Evolutionary conservation across 2,329 filamentous ascomycete species (phyloP).

Genomic region (Sordariomycetes sp.): DNA sequence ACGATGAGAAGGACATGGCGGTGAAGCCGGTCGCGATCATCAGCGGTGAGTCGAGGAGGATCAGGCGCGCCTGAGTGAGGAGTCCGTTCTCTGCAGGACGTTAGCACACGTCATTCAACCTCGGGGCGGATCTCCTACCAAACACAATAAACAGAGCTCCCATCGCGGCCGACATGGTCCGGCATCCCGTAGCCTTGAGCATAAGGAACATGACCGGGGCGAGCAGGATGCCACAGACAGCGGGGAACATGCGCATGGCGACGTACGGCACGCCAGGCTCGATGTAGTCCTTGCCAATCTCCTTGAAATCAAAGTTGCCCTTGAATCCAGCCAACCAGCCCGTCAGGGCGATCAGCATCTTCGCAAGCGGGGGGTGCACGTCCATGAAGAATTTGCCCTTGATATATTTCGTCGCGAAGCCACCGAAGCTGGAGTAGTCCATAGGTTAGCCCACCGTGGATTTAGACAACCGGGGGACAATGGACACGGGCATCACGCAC

Average conservation of each 20-base stretch:
- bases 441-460: background rate
- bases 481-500: conserved; percentile 41
- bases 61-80: conserved; percentile 86
- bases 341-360: conserved; percentile 88
- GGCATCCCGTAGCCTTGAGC: conserved; percentile 80
- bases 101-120: conserved; percentile 13
- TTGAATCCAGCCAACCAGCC: conserved; percentile 93
- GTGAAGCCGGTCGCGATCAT: conserved; percentile 90
- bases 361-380: conserved; percentile 94
- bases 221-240: conserved; percentile 74
- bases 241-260: conserved; percentile 89
- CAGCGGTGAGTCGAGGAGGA: conserved; percentile 89
- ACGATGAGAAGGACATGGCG: conserved; percentile 78
- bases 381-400: conserved; percentile 99
- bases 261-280: conserved; percentile 94
- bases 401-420: conserved; percentile 97
- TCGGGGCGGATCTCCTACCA: conserved; percentile 38
- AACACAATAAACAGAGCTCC: conserved; percentile 84
- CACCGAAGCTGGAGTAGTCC: conserved; percentile 63
- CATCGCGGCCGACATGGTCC: conserved; percentile 69
- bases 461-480: background rate
- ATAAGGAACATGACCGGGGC: conserved; percentile 92
- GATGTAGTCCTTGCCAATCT: conserved; percentile 97
- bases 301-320: conserved; percentile 96
- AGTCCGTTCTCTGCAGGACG: conserved; percentile 69